Percentiles rank a stretch among this genome's conserved stretches.
Evolutionary conservation across 2,329 filamentous ascomycete genomes (phyloP).

Genomic region (Phialocephala sp.): DNA sequence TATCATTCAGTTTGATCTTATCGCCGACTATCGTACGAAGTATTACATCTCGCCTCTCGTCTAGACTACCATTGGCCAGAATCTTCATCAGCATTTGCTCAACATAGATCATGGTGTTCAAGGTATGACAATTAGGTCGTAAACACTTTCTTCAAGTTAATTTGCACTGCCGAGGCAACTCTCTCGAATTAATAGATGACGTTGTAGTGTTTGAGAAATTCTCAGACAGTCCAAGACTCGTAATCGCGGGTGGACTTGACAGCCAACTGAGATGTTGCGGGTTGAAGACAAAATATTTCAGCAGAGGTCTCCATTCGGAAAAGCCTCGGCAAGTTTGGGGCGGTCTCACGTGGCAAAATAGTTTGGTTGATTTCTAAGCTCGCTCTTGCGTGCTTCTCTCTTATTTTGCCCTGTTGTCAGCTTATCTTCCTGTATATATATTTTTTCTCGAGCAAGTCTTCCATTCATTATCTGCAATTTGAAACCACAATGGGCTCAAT

Average conservation of each 20-base stretch:
- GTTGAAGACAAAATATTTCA: not conserved
- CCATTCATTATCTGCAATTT: not conserved
- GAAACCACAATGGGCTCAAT: conserved; percentile 6
- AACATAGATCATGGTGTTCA: not conserved
- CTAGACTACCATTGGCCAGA: too few species aligned
- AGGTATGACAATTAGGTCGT: too few species aligned
- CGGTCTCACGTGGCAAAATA: not conserved
- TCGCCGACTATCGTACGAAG: too few species aligned
- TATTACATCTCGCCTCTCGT: too few species aligned
- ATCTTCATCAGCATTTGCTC: not conserved
- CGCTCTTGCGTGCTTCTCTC: not conserved
- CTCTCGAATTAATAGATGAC: not conserved
- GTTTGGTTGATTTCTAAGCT: not conserved
- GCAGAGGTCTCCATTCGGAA: not conserved
- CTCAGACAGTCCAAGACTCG: not conserved
- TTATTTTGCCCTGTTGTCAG: not conserved
- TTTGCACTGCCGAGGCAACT: too few species aligned
- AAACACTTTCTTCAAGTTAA: too few species aligned
- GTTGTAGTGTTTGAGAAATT: not conserved
- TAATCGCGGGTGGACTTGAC: not conserved
- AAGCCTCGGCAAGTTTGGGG: conserved; percentile 1
- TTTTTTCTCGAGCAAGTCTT: not conserved
- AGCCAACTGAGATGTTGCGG: not conserved
- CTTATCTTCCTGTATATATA: not conserved
- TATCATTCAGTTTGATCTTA: too few species aligned